A percentile compares a stretch with the other conserved stretches of the same genome.
phyloP scores from a whole-genome alignment of 2,329 filamentous ascomycete genomes.

The Phyllosticta citrichinensis region DNA sequence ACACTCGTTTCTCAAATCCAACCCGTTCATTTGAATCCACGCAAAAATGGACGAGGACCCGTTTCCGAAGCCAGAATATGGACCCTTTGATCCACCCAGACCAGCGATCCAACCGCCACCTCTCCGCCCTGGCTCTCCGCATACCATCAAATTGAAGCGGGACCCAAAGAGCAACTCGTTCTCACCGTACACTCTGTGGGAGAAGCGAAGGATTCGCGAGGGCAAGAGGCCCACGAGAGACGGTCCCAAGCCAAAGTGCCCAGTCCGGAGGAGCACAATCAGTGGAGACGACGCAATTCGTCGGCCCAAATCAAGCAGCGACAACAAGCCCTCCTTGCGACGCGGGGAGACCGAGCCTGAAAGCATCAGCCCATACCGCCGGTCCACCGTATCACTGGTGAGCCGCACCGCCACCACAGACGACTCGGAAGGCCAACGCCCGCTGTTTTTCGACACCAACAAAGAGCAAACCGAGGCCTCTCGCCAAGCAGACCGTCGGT shows the following conservation, averaged over 20 bases:
- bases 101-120: not conserved
- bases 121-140: not conserved
- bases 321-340: not conserved
- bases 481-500: too few species aligned
- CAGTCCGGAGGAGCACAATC: not conserved
- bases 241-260: too few species aligned
- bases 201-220: not conserved
- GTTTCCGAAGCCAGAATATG: not conserved
- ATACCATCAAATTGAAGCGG: not conserved
- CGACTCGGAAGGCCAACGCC: not conserved
- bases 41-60: too few species aligned
- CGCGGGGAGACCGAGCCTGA: too few species aligned
- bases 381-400: too few species aligned
- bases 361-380: too few species aligned
- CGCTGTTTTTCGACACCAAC: too few species aligned
- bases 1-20: not conserved
- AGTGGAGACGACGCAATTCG: not conserved
- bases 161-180: not conserved
- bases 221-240: not conserved
- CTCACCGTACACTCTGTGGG: not conserved
- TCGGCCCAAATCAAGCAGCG: not conserved
- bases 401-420: not conserved
- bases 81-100: not conserved
- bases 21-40: not conserved
- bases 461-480: too few species aligned